phyloP scores from a whole-genome alignment of 768 basidiomycete genomes.

The Solioccasus polychromus region DNA sequence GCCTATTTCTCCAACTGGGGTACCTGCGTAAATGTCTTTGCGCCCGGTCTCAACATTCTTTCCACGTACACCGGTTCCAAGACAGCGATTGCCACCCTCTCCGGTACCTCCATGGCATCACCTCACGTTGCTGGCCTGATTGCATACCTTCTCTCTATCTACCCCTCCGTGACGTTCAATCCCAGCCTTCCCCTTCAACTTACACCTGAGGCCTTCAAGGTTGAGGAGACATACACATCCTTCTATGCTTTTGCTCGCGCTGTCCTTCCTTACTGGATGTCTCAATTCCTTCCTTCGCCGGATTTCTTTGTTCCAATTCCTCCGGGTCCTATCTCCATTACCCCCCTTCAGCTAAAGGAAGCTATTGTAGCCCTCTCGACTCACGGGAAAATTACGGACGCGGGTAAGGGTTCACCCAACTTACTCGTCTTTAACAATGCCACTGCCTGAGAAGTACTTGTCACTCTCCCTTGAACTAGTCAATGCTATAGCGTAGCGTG shows the following conservation, averaged over 20 bases:
- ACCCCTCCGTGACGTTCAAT: conserved; percentile 65
- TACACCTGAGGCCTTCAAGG: conserved; percentile 34
- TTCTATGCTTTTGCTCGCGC: conserved; percentile 55
- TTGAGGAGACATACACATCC: conserved; percentile 38
- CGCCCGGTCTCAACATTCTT: conserved; percentile 86
- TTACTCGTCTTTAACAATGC: conserved; percentile 81
- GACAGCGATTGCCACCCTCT: conserved; percentile 68
- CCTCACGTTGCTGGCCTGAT: conserved; percentile 89
- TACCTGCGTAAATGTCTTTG: conserved; percentile 88
- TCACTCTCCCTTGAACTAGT: neutral
- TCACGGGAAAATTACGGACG: conserved; percentile 42
- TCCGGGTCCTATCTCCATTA: conserved; percentile 42
- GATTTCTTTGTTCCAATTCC: conserved; percentile 44
- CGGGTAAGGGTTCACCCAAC: conserved; percentile 58
- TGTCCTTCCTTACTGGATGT: conserved; percentile 56
- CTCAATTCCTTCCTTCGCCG: conserved; percentile 55
- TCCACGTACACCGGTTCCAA: conserved; percentile 77
- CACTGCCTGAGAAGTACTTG: conserved; percentile 32
- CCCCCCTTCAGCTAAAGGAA: conserved; percentile 73
- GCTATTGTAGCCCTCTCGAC: conserved; percentile 65
- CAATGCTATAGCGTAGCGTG: conserved; percentile 4
- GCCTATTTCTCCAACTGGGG: conserved; percentile 95
- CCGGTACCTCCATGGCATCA: conserved; percentile 93
- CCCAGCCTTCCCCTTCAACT: conserved; percentile 43
- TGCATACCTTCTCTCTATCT: conserved; percentile 90